Percentiles rank a stretch among this genome's conserved stretches.
phyloP scores from a whole-genome alignment of 2,329 filamentous ascomycete genomes.

The Xylariaceae sp. region DNA sequence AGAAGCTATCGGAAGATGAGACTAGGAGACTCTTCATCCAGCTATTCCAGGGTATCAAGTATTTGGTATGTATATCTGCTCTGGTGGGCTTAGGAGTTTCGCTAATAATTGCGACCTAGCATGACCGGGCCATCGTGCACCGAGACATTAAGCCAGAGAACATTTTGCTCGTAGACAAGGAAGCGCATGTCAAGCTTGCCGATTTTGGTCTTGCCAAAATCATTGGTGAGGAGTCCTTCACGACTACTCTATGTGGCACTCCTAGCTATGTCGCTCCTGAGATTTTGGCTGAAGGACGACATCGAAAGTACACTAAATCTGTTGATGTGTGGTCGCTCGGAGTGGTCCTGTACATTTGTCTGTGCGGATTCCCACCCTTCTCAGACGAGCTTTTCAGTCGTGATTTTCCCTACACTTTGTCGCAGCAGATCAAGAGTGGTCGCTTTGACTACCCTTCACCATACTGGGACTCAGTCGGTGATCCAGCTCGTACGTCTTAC shows the following conservation, averaged over 20 bases:
- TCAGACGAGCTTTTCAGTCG: conserved; percentile 82
- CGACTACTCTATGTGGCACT: conserved; percentile 93
- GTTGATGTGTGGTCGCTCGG: conserved; percentile 97
- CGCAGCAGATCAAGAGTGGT: conserved; percentile 84
- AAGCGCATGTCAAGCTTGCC: conserved; percentile 83
- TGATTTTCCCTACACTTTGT: conserved; percentile 81
- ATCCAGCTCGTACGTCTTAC: conserved; percentile 62
- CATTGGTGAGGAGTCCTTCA: conserved; percentile 97
- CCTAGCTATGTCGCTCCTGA: conserved; percentile 96
- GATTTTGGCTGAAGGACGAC: conserved; percentile 76
- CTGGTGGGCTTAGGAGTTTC: conserved; percentile 21
- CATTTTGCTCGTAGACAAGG: conserved; percentile 81
- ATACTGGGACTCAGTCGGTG: conserved; percentile 88
- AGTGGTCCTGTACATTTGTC: conserved; percentile 95
- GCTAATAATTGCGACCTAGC: conserved; percentile 46
- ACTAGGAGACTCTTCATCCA: conserved; percentile 84
- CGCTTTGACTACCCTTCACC: conserved; percentile 93
- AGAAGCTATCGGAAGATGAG: conserved; percentile 81
- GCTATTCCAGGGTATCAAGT: conserved; percentile 90
- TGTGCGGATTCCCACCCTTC: conserved; percentile 96
- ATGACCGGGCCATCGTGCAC: conserved; percentile 95
- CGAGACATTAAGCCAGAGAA: conserved; percentile 98
- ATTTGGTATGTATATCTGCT: conserved; percentile 62
- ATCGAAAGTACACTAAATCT: conserved; percentile 87
- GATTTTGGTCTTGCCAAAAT: conserved; percentile 98